Evolutionary conservation across 768 basidiomycete species (phyloP).

Genomic region (Podaxis carcinomalis): DNA sequence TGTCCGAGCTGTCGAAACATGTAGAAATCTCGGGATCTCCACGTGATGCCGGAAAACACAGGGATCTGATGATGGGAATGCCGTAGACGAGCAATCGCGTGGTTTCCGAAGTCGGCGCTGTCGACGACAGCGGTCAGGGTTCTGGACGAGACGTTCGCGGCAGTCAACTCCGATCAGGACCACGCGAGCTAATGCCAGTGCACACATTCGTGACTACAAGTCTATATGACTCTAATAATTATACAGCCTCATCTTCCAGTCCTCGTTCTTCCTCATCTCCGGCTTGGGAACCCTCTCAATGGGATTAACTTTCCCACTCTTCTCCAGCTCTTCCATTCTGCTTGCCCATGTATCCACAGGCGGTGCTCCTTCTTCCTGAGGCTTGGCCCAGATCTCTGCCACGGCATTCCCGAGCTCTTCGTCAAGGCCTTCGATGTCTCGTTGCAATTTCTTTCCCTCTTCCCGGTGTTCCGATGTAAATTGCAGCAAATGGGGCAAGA

Average conservation of each 20-base stretch:
- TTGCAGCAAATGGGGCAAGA: slow-evolving; percentile 76
- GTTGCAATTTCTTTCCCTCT: slow-evolving; percentile 66
- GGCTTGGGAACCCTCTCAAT: slow-evolving; percentile 52
- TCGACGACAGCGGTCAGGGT: neutral
- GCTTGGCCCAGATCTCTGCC: slow-evolving; percentile 63
- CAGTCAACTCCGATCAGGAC: neutral
- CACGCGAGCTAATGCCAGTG: no score
- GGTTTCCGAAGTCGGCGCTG: no score
- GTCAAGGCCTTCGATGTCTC: slow-evolving; percentile 52
- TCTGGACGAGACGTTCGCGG: neutral
- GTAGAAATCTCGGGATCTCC: neutral
- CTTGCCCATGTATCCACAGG: slow-evolving; percentile 42
- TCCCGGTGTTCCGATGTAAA: slow-evolving; percentile 61
- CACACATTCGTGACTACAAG: neutral
- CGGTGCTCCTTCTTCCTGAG: slow-evolving; percentile 22
- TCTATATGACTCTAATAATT: slow-evolving; percentile 18
- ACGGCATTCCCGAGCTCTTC: slow-evolving; percentile 49
- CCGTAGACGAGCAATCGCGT: no score
- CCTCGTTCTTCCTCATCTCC: slow-evolving; percentile 28
- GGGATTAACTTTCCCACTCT: slow-evolving; percentile 41
- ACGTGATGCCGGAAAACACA: neutral
- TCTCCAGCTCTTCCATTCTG: slow-evolving; percentile 53
- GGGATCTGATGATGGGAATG: neutral
- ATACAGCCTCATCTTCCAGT: slow-evolving; percentile 43
- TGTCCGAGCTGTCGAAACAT: neutral